A percentile compares a stretch with the other conserved stretches of the same genome.
Evolutionary conservation across 495 filamentous ascomycete species (phyloP).

Genomic region (Aspergillus saccharolyticus): DNA sequence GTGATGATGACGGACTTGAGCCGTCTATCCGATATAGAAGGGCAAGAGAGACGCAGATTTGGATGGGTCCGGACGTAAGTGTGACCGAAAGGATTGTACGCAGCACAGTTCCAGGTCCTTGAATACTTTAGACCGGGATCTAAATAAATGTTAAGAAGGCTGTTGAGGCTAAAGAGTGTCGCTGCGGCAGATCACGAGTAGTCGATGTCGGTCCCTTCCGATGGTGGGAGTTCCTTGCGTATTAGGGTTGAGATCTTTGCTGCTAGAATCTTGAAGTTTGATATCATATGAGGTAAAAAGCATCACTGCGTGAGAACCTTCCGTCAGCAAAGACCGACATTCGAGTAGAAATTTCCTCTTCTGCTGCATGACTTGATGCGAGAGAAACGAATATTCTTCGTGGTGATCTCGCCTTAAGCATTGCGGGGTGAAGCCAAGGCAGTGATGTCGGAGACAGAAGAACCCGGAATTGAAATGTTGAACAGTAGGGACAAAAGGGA

Average conservation of each 20-base stretch:
- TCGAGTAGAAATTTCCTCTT: neutral
- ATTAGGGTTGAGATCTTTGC: neutral
- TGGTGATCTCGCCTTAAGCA: neutral
- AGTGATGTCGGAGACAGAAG: neutral
- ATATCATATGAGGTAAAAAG: neutral
- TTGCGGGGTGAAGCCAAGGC: too few relatives aligned
- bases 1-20: neutral
- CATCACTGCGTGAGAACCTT: neutral
- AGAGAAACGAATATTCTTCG: neutral
- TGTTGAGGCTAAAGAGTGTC: neutral
- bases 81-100: neutral
- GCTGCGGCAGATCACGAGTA: neutral
- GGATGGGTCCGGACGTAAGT: too few relatives aligned
- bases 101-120: neutral
- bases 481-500: neutral
- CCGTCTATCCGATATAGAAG: neutral
- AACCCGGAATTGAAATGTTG: neutral
- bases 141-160: neutral
- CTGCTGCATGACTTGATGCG: neutral
- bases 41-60: neutral
- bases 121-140: neutral
- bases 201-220: neutral
- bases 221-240: neutral
- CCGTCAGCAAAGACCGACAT: neutral
- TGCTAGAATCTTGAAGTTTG: neutral